Conservation (phyloP, 2,329 filamentous ascomycete genomes). For the Aureobasidium sp. region DNA sequence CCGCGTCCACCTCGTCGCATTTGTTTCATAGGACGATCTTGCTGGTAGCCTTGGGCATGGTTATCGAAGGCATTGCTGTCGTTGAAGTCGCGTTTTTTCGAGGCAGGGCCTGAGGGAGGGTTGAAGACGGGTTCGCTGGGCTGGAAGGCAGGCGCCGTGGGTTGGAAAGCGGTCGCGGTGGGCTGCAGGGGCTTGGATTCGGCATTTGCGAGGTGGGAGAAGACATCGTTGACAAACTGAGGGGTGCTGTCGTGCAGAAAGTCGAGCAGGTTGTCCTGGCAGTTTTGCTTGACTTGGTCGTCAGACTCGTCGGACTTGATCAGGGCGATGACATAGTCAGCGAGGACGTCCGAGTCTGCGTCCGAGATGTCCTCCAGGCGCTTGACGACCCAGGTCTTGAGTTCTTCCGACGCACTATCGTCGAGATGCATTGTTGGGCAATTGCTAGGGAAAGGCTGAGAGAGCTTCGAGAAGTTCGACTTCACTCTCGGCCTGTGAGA, state of each 20-base stretch:
- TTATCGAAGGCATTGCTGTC: slow-evolving; percentile 37
- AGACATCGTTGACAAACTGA: slow-evolving; percentile 65
- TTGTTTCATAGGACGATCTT: slow-evolving; percentile 51
- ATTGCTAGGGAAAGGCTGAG: background rate
- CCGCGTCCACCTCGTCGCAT: slow-evolving; percentile 47
- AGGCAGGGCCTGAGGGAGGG: slow-evolving; percentile 23
- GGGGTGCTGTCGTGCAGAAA: slow-evolving; percentile 55
- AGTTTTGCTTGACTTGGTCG: slow-evolving; percentile 57
- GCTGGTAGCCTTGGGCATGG: slow-evolving; percentile 24
- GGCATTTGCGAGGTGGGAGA: slow-evolving; percentile 54
- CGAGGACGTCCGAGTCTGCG: slow-evolving; percentile 71
- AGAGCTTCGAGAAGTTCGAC: background rate
- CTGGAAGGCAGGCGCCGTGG: background rate
- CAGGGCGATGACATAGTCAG: slow-evolving; percentile 75
- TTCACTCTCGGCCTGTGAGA: background rate
- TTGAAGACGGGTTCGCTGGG: slow-evolving; percentile 18
- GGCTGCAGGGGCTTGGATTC: slow-evolving; percentile 4
- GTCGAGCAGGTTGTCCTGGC: slow-evolving; percentile 64
- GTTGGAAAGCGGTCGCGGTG: slow-evolving; percentile 10
- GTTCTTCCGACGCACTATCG: slow-evolving; percentile 45
- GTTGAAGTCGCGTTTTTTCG: slow-evolving; percentile 49
- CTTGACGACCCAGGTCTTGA: slow-evolving; percentile 73
- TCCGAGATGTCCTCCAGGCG: slow-evolving; percentile 70
- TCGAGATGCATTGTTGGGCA: slow-evolving; percentile 42
- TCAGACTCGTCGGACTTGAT: slow-evolving; percentile 60